Evolutionary conservation across 2,329 filamentous ascomycete genomes (phyloP).

Genomic region (Cryphonectria japonica): DNA sequence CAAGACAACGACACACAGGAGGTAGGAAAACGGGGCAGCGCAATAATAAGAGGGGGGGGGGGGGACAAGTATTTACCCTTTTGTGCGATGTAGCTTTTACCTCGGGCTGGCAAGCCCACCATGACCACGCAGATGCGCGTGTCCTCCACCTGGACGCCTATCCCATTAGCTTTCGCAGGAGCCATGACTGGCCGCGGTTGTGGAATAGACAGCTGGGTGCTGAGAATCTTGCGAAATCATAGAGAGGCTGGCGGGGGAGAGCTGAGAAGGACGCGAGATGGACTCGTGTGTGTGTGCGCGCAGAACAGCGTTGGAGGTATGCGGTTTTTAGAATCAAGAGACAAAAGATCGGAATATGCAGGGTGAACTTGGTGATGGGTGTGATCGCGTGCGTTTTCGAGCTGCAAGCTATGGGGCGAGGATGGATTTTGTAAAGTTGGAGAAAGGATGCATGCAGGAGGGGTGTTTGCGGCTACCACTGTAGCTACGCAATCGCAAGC

Average conservation of each 20-base stretch:
- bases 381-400: slow-evolving; percentile 25
- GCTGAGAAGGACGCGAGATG: slow-evolving; percentile 11
- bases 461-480: background rate
- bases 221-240: slow-evolving; percentile 19
- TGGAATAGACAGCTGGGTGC: slow-evolving; percentile 9
- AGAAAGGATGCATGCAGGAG: slow-evolving; percentile 8
- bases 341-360: slow-evolving; percentile 18
- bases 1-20: background rate
- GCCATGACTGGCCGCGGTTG: slow-evolving; percentile 44
- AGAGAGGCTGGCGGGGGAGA: slow-evolving; percentile 8
- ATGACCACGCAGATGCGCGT: slow-evolving; percentile 98
- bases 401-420: background rate
- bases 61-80: slow-evolving; percentile 68
- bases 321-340: background rate
- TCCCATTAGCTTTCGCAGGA: slow-evolving; percentile 59
- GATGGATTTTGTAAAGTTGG: slow-evolving; percentile 10
- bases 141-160: slow-evolving; percentile 87
- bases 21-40: background rate
- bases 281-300: background rate
- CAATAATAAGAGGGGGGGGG: background rate
- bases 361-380: slow-evolving; percentile 17
- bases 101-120: slow-evolving; percentile 93
- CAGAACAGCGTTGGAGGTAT: background rate
- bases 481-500: slow-evolving; percentile 10
- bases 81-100: slow-evolving; percentile 96